Percentiles rank a stretch among this genome's conserved stretches.
Conservation (phyloP, 768 basidiomycete species). For the Macrolepiota fuliginosa region DNA sequence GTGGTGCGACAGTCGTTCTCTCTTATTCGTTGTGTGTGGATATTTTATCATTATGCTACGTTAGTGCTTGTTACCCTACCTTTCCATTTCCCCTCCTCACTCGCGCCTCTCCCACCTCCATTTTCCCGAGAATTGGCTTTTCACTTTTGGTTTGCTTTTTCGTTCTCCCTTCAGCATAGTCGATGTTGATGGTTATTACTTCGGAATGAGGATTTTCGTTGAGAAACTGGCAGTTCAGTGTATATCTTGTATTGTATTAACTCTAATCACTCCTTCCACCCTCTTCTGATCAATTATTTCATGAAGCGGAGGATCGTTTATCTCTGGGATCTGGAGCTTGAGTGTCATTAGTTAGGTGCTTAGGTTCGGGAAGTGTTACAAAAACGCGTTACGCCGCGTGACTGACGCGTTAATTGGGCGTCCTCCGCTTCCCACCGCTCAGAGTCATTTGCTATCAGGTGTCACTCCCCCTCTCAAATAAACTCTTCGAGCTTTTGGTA, state of each 20-base stretch:
- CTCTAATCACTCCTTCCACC: neutral
- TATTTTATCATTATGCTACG: neutral
- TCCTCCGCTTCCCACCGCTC: neutral
- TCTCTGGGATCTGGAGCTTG: too few species aligned
- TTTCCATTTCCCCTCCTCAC: neutral
- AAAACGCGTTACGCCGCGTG: constrained; percentile 7
- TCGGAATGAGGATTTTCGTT: neutral
- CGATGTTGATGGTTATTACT: neutral
- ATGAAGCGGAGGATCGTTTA: too few species aligned
- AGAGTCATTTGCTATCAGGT: constrained; percentile 1
- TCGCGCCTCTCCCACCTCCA: neutral
- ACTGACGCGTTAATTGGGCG: constrained; percentile 5
- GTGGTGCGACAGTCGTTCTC: neutral
- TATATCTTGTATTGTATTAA: neutral
- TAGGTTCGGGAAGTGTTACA: neutral
- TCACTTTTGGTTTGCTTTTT: neutral
- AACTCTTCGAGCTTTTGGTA: neutral
- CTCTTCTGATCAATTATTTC: neutral
- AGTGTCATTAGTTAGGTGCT: too few species aligned
- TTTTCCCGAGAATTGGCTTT: neutral
- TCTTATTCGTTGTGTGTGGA: neutral
- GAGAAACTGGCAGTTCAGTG: neutral
- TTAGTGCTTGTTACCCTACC: neutral
- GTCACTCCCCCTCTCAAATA: neutral
- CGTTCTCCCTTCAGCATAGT: neutral